These are phyloP conservation scores for Metarhizium guizhouense DNA, from an alignment of 2,329 filamentous ascomycete species.

Conservation along the genomic window DNA sequence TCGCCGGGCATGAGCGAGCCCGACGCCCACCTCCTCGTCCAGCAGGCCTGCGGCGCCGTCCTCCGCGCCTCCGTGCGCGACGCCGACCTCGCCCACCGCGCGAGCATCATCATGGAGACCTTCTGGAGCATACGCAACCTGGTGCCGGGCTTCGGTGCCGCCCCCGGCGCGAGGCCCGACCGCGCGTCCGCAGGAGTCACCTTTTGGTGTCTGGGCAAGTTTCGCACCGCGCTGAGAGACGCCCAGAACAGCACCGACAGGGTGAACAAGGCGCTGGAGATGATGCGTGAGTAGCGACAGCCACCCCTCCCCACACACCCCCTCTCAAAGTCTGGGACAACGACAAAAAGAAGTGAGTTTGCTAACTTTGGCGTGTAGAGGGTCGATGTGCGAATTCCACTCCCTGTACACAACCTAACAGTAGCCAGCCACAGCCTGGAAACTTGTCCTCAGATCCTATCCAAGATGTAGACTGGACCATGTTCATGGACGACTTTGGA, in stretches of 20 bases:
- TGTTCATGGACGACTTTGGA: constrained; percentile 42
- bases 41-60: constrained; percentile 25
- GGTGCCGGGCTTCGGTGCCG: constrained; percentile 29
- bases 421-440: constrained; percentile 12
- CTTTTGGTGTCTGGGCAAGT: constrained; percentile 40
- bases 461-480: constrained; percentile 40
- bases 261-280: constrained; percentile 20
- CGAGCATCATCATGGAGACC: constrained; percentile 37
- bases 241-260: constrained; percentile 23
- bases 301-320: not conserved
- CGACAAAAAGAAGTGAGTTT: no score
- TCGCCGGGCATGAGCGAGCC: constrained; percentile 21
- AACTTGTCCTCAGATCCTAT: constrained; percentile 23
- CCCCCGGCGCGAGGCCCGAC: constrained; percentile 32
- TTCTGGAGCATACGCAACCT: constrained; percentile 34
- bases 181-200: constrained; percentile 40
- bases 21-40: constrained; percentile 21
- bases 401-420: constrained; percentile 4
- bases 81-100: constrained; percentile 37
- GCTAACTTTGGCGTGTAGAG: not conserved
- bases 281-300: constrained; percentile 17
- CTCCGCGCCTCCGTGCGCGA: constrained; percentile 37
- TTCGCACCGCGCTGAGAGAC: constrained; percentile 32
- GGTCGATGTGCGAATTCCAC: constrained; percentile 1
- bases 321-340: no score